phyloP scores from a whole-genome alignment of 2,329 filamentous ascomycete genomes.

The Calonectria ilicicola region DNA sequence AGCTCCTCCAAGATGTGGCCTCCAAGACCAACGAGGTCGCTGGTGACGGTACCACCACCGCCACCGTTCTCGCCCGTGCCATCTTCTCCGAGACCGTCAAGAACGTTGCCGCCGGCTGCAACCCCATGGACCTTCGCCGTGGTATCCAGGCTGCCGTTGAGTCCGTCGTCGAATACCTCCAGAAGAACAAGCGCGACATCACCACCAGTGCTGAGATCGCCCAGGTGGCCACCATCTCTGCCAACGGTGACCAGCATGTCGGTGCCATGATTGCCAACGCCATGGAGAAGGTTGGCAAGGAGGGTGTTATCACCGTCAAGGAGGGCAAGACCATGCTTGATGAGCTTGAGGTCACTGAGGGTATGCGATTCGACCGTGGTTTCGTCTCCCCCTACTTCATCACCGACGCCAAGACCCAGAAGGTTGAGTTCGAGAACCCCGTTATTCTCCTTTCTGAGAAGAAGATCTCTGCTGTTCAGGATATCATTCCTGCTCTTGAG shows the following conservation, averaged over 20 bases:
- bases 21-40: conserved; percentile 99
- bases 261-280: conserved; percentile 96
- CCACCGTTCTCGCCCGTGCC: conserved; percentile 94
- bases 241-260: conserved; percentile 96
- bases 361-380: conserved; percentile 99
- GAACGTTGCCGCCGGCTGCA: conserved; percentile 99
- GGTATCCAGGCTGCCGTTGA: conserved; percentile 98
- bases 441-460: conserved; percentile 98
- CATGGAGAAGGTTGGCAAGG: conserved; percentile 99
- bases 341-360: conserved; percentile 98
- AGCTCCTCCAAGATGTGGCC: conserved; percentile 96
- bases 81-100: conserved; percentile 99
- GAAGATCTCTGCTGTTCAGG: conserved; percentile 99
- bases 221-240: conserved; percentile 97
- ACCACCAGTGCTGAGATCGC: conserved; percentile 97
- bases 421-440: conserved; percentile 99
- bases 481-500: conserved; percentile 98
- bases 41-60: conserved; percentile 98
- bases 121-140: conserved; percentile 98
- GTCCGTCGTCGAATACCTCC: conserved; percentile 92
- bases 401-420: conserved; percentile 97
- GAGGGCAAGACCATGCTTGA: conserved; percentile 99
- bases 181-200: conserved; percentile 97
- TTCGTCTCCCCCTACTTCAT: conserved; percentile 99
- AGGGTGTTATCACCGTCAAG: conserved; percentile 99